Conservation (phyloP, 129 eudicot species). For the Pulicaria dysenterica region DNA sequence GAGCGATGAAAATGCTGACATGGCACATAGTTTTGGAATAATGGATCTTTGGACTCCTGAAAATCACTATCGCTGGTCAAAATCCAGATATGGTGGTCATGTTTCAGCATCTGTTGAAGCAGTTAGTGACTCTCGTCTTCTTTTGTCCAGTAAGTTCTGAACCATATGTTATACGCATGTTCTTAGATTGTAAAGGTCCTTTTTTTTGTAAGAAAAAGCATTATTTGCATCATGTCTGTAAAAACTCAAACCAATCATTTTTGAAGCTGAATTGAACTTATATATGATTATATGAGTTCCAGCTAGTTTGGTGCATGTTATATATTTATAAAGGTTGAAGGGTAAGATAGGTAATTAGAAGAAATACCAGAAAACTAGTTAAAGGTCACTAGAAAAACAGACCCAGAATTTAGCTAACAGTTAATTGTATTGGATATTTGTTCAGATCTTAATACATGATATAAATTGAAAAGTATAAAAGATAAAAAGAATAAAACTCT, state of each 20-base stretch:
- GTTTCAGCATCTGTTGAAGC: conserved; percentile 77
- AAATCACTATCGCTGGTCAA: conserved; percentile 80
- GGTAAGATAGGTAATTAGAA: background rate
- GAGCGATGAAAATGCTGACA: conserved; percentile 77
- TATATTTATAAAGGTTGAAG: background rate
- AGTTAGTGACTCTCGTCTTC: conserved; percentile 69
- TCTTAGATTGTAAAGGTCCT: background rate
- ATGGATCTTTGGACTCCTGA: conserved; percentile 95
- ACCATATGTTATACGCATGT: background rate
- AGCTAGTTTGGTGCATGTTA: background rate
- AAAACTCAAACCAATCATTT: background rate
- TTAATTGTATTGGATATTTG: background rate
- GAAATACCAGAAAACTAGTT: too few relatives aligned
- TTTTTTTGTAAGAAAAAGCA: too few relatives aligned
- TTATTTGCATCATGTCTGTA: too few relatives aligned
- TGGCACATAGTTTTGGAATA: conserved; percentile 57
- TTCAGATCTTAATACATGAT: background rate
- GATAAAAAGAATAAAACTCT: background rate
- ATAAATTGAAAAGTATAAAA: background rate
- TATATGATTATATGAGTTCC: background rate
- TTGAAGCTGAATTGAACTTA: background rate
- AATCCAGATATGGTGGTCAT: conserved; percentile 83
- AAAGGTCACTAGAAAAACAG: too few relatives aligned
- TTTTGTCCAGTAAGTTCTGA: conserved; percentile 58
- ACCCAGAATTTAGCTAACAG: background rate